phyloP scores from a whole-genome alignment of 2,329 filamentous ascomycete genomes.

The Triangularia setosa region DNA sequence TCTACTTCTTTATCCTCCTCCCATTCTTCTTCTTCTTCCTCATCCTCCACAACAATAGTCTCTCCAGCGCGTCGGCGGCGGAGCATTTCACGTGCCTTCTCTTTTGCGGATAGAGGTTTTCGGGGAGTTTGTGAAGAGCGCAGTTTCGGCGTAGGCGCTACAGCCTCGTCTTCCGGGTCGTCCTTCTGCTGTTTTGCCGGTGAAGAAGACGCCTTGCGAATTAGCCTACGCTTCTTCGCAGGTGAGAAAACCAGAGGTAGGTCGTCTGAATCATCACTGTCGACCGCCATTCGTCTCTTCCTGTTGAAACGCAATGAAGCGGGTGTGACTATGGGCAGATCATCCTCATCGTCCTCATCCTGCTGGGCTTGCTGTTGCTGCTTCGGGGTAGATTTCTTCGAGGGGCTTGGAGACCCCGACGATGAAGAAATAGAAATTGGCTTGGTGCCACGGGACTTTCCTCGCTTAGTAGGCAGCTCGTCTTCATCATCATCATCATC shows the following conservation, averaged over 20 bases:
- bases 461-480: not conserved
- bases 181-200: not conserved
- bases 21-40: slow-evolving; percentile 4
- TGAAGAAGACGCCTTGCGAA: not conserved
- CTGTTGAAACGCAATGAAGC: not conserved
- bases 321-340: not conserved
- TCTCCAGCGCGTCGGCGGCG: slow-evolving; percentile 30
- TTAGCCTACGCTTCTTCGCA: slow-evolving; percentile 18
- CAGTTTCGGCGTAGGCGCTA: not conserved
- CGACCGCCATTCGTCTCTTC: slow-evolving; percentile 2
- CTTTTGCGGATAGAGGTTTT: slow-evolving; percentile 23
- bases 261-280: slow-evolving; percentile 20
- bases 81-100: slow-evolving; percentile 30
- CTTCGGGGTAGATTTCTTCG: not conserved
- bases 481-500: not conserved
- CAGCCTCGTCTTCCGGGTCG: not conserved
- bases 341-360: slow-evolving; percentile 6
- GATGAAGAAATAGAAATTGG: not conserved
- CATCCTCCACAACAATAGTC: slow-evolving; percentile 22
- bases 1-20: slow-evolving; percentile 17
- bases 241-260: slow-evolving; percentile 10
- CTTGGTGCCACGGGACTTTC: not conserved
- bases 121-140: slow-evolving; percentile 1
- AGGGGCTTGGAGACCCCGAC: not conserved
- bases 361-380: not conserved